Evolutionary conservation across 2,329 filamentous ascomycete genomes (phyloP), one percentile per base, ranked within the genome.

Genomic region (Sphaerulina musiva): DNA sequence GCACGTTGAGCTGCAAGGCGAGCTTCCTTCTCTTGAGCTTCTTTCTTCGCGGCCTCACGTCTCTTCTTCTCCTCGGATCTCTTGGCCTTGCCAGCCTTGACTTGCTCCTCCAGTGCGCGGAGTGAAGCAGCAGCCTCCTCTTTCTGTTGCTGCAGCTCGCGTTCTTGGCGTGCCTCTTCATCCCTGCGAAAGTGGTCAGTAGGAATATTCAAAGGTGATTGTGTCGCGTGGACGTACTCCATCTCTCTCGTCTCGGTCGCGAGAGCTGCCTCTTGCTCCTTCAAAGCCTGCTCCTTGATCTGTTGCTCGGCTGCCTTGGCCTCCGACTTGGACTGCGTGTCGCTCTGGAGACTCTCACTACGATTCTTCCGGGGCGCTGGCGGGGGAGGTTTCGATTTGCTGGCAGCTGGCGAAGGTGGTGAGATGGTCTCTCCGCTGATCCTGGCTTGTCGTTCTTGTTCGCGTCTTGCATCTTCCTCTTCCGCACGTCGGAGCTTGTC

Each of bases 1-100:
- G 89, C 91, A 62, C 89, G 84, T 65, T 93, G 88, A 36, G 87
- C 86, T 23, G 88, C 88, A 60, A 96, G 77, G 69, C 87, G 86
- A 50, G 84, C 78, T 70, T 97, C 92, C 69, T 95, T 91, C 64
- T 95, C 89, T 71, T 89, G 92, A 6, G 90, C 83, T 62, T 93
- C 89, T 47, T 86, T 87, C 66, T 87, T 78, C 8, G 90, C 90
- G 20, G 89, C 92, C 74, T 95, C 91, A 76, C 90, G 93, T 64
- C 82, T 86, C 59, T 85, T 88, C 77, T 95, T 96, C 74, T 96
- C 93, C 70, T 98, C 93, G 62, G 95, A 87, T 73, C 95, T 97
- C 78, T 89, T 92, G 49, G 97, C 75, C 75, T 97, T 98, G 65
- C 91, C 89, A 68, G 91, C 88, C 59, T 85, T 85, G 49, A 97